These are phyloP conservation scores for Royoungia palumana DNA, from an alignment of 768 basidiomycete genomes.

Conservation along the genomic window DNA sequence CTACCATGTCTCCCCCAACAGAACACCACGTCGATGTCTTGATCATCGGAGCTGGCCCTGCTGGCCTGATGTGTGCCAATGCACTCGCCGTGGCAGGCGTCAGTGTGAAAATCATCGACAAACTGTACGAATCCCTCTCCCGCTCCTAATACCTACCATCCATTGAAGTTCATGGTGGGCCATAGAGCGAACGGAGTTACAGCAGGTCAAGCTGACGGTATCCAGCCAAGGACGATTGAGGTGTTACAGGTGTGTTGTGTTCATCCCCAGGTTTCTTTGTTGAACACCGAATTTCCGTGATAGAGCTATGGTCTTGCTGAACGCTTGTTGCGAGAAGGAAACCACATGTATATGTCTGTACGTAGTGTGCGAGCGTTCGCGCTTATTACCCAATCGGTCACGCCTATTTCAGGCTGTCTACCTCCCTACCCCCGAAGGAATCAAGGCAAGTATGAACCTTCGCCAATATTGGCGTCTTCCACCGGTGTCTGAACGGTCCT, in stretches of 20 bases:
- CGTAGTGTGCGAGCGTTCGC: conserved; percentile 22
- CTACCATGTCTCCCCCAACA: conserved; percentile 13
- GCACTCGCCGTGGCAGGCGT: conserved; percentile 44
- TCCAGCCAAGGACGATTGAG: conserved; percentile 54
- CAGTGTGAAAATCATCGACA: conserved; percentile 46
- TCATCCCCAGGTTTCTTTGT: too few relatives aligned
- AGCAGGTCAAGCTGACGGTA: conserved; percentile 55
- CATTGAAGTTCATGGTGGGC: background rate
- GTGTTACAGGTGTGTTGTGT: conserved; percentile 41
- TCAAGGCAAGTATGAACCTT: conserved; percentile 48
- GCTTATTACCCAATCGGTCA: background rate
- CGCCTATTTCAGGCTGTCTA: conserved; percentile 59
- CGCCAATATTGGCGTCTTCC: background rate
- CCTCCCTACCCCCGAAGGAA: conserved; percentile 56
- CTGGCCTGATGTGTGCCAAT: conserved; percentile 68
- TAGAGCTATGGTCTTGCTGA: conserved; percentile 79
- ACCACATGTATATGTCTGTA: conserved; percentile 69
- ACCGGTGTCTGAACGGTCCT: background rate
- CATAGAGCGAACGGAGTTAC: conserved; percentile 39
- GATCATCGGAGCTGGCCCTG: conserved; percentile 48
- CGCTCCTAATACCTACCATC: too few relatives aligned
- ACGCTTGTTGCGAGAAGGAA: conserved; percentile 57
- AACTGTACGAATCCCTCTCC: conserved; percentile 32
- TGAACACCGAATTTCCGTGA: background rate
- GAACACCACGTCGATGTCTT: conserved; percentile 43